Conservation (phyloP, 352 stramenopile genomes). For the Lagenidium giganteum region DNA sequence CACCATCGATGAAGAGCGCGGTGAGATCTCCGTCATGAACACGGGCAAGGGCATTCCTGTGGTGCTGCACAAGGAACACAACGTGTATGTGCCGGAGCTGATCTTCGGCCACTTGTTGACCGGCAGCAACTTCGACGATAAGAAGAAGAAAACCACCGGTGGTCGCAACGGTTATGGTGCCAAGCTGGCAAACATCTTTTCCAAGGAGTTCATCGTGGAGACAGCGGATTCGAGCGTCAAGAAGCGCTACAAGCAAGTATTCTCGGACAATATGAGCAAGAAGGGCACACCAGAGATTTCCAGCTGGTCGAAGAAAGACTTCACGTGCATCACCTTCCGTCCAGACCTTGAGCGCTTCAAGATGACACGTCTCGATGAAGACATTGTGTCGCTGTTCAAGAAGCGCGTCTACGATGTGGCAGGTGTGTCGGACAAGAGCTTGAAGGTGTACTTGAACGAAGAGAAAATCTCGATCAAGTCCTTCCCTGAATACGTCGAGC, state of each 20-base stretch:
- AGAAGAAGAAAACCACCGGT: conserved; percentile 93
- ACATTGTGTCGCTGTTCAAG: conserved; percentile 96
- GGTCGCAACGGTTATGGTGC: conserved; percentile 97
- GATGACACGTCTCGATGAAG: conserved; percentile 86
- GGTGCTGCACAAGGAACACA: conserved; percentile 95
- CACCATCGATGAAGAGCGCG: conserved; percentile 88
- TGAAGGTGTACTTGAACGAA: conserved; percentile 94
- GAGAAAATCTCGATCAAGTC: conserved; percentile 89
- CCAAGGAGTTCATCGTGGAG: conserved; percentile 97
- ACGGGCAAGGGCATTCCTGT: conserved; percentile 98
- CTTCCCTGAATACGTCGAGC: conserved; percentile 92
- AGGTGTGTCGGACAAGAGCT: conserved; percentile 89
- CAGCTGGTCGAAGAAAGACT: conserved; percentile 84
- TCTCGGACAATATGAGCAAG: conserved; percentile 93
- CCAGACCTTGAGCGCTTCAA: conserved; percentile 94
- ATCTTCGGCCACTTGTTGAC: conserved; percentile 98
- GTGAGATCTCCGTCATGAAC: conserved; percentile 96
- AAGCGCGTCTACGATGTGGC: conserved; percentile 97
- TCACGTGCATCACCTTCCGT: conserved; percentile 96
- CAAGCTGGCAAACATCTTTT: conserved; percentile 99
- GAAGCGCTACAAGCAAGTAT: conserved; percentile 92
- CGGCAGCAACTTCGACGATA: conserved; percentile 98
- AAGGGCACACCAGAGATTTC: conserved; percentile 86
- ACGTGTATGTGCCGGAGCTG: conserved; percentile 97
- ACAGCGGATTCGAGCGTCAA: conserved; percentile 92